Evolutionary conservation across 495 filamentous ascomycete genomes (phyloP), one percentile per base, ranked within the genome.

Genomic region (Thozetella sp.): DNA sequence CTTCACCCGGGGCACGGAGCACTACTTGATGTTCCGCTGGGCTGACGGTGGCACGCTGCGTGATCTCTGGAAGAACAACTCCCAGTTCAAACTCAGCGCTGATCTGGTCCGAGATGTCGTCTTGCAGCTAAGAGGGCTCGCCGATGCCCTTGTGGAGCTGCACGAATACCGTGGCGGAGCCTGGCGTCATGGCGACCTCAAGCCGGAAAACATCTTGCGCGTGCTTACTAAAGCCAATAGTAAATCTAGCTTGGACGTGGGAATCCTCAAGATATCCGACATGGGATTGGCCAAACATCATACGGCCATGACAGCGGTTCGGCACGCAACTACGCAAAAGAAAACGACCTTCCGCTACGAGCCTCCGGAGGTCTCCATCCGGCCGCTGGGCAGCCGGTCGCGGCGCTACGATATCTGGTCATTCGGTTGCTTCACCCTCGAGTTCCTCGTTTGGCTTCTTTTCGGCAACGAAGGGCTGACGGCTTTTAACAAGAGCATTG

Each of bases 391-490:
- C 25, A 26, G 6, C 20, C 30, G n/a, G 43, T 22, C 25, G 10
- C 65, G 67, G 0, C 59, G 53, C 17, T 74, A 71, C 43, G 74
- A 76, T 37, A 71, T 76, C 11, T 77, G 73, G 74, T 72, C 72
- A 1, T 67, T 77, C 51, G 75, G 75, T 2, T 77, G 75, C 52
- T 61, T 77, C 22, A 65, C 58, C 19, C 52, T 75, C 9, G 74
- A 76, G 59, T 62, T 68, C 25, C 55, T 72, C 25, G 60, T 76
- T 22, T 76, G 74, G 72, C 30, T 76, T 22, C 57, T 76, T 0
- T 71, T 71, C 40, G 74, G 72, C 25, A 53, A 25, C 12, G 48
- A 63, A 0, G 57, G 22, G 1, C 56, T 74, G 0, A 34, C 61
- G 17, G 51, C 23, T 1, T 73, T 76, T 51, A 59, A 63, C 58